These are phyloP conservation scores for Spergularia marina DNA, from an alignment of 148 eudicot species.

Conservation along the genomic window DNA sequence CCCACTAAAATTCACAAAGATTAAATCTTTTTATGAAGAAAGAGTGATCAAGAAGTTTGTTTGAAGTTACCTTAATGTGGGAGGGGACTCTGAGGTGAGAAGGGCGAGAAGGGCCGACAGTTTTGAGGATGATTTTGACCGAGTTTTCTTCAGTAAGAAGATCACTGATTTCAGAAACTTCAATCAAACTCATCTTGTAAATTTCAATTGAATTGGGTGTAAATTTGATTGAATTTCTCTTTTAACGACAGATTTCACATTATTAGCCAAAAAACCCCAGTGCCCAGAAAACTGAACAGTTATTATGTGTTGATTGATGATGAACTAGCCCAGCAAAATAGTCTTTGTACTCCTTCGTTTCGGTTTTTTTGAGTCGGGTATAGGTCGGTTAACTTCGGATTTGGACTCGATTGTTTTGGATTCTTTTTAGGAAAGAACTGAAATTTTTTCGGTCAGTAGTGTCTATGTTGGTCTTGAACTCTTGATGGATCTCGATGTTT, in stretches of 20 bases:
- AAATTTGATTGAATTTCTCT: conserved; percentile 13
- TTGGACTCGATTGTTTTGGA: too few relatives aligned
- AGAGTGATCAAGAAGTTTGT: not conserved
- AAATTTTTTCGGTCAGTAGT: too few relatives aligned
- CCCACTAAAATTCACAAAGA: conserved; percentile 13
- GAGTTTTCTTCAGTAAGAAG: conserved; percentile 12
- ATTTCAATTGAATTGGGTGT: not conserved
- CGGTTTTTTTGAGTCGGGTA: too few relatives aligned
- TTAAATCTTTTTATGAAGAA: not conserved
- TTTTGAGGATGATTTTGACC: conserved; percentile 59
- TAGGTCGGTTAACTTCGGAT: too few relatives aligned
- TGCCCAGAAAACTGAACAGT: not conserved
- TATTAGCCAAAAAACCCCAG: not conserved
- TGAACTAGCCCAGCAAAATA: too few relatives aligned
- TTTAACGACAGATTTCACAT: not conserved
- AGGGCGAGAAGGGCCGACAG: conserved; percentile 82
- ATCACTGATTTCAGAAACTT: conserved; percentile 26
- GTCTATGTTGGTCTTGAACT: too few relatives aligned
- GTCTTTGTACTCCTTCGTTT: too few relatives aligned
- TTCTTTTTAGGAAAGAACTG: too few relatives aligned
- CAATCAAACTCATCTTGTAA: conserved; percentile 40
- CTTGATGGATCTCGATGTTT: too few relatives aligned
- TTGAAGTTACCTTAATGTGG: conserved; percentile 46
- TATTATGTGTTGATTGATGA: too few relatives aligned
- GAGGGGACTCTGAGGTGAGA: conserved; percentile 57